Evolutionary conservation across 805 yeast species (phyloP).

Genomic region (Candida chilensis): DNA sequence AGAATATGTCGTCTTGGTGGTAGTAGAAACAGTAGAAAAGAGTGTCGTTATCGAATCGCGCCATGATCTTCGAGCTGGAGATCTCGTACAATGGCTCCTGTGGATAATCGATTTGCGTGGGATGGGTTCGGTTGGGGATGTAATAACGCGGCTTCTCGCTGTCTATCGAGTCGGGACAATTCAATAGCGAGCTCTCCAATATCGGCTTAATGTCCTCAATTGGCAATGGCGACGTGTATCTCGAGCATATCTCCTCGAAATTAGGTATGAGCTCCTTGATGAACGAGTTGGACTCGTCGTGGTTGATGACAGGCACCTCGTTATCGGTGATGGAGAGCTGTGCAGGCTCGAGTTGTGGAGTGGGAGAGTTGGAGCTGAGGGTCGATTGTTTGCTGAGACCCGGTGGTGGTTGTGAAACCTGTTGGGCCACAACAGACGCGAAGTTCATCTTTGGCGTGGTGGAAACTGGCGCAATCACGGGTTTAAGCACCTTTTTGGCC

Average conservation of each 20-base stretch:
- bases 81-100: slow-evolving; percentile 68
- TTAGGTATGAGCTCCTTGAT: neutral
- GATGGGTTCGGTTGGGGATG: slow-evolving; percentile 75
- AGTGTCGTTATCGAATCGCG: slow-evolving; percentile 78
- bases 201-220: slow-evolving; percentile 43
- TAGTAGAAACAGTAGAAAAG: slow-evolving; percentile 90
- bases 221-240: too few species aligned
- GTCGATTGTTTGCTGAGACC: neutral
- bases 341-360: neutral
- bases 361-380: neutral
- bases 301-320: too few species aligned
- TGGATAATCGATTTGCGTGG: slow-evolving; percentile 86
- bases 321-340: too few species aligned
- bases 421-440: neutral
- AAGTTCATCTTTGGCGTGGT: neutral
- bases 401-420: too few species aligned
- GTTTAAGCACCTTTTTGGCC: slow-evolving; percentile 1
- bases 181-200: slow-evolving; percentile 71
- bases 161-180: slow-evolving; percentile 91
- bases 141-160: slow-evolving; percentile 77
- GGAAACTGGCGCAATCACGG: neutral
- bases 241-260: too few species aligned
- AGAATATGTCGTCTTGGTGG: slow-evolving; percentile 31
- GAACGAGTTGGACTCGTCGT: too few species aligned
- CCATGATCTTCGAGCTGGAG: slow-evolving; percentile 51